Base-by-base conservation (phyloP, 495 filamentous ascomycete species). In the Copromyces sp. region DNA sequence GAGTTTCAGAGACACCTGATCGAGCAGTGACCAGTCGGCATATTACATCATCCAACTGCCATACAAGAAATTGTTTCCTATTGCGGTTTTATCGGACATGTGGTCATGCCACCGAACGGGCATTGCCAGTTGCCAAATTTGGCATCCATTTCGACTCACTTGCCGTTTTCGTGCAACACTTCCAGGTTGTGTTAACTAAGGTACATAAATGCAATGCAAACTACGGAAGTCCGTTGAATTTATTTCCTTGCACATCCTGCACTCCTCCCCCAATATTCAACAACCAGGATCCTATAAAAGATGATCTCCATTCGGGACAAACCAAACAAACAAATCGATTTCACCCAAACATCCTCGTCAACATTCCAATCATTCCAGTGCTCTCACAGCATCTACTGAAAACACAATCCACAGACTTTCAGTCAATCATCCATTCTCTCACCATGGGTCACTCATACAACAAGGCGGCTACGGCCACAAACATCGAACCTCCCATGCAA, bases 391-490 rank as follows among this genome's bases (percentile, higher is more conserved):
- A 8, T 61, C 29, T 61, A 24, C 29, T 12, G 6, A 35, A 35
- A 35, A 35, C 14, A 65, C 14, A 35, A 17, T 35, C 29, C 16
- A 35, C 29, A 35, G 12, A 65, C 24, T 24, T 24, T 24, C 29
- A 24, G 32, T 37, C 53, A 65, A 35, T 17, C 29, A 3, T 37
- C 37, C 2, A 7, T 65, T 65, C 37, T 5, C 16, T 38, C 16
- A 41, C 29, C 73, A 77, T 79, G 78, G 75, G 76, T 53, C 73
- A 70, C 69, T 70, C 65, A 39, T 79, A 77, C 73, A 70, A 73
- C 73, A 77, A 77, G 53, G 38, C 41, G 16, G 24, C 24, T 53
- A 73, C 47, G 41, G 71, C 74, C 14, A 72, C 78, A 14, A 74
- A 73, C 41, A 68, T 61, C 32, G 71, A 74, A 47, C 12, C 71